Evolutionary conservation across 495 filamentous ascomycete genomes (phyloP).

Genomic region (Clohesyomyces aquaticus): DNA sequence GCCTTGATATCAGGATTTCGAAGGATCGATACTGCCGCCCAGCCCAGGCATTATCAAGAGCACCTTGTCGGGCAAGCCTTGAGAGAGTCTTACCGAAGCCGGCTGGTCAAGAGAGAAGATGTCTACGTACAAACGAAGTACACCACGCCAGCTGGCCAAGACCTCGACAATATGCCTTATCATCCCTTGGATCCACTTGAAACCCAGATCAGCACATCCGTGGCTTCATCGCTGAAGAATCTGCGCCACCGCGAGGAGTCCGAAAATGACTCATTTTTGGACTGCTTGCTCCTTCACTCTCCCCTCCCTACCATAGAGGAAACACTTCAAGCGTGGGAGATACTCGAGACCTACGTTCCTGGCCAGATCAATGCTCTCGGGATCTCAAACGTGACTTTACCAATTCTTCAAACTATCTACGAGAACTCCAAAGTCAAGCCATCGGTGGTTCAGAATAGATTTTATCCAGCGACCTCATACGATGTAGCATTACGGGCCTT

Average conservation of each 20-base stretch:
- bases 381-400: slow-evolving; percentile 68
- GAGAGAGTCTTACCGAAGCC: slow-evolving; percentile 59
- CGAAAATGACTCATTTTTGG: slow-evolving; percentile 62
- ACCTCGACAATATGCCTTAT: slow-evolving; percentile 64
- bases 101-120: slow-evolving; percentile 57
- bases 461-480: slow-evolving; percentile 62
- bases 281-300: slow-evolving; percentile 73
- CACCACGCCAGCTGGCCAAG: slow-evolving; percentile 65
- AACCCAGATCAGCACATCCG: slow-evolving; percentile 67
- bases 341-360: slow-evolving; percentile 67
- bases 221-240: slow-evolving; percentile 70
- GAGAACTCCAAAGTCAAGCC: slow-evolving; percentile 55
- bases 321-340: slow-evolving; percentile 67
- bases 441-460: slow-evolving; percentile 76
- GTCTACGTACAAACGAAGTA: slow-evolving; percentile 71
- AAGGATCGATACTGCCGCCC: slow-evolving; percentile 77
- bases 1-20: slow-evolving; percentile 74
- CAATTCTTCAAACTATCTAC: slow-evolving; percentile 58
- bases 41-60: slow-evolving; percentile 79
- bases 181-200: slow-evolving; percentile 54
- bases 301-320: slow-evolving; percentile 61
- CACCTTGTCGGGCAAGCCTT: slow-evolving; percentile 69
- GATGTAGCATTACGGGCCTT: slow-evolving; percentile 65
- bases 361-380: slow-evolving; percentile 66
- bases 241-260: slow-evolving; percentile 51